Conservation (phyloP, 2,329 filamentous ascomycete species). For the Metarhizium sp. region DNA sequence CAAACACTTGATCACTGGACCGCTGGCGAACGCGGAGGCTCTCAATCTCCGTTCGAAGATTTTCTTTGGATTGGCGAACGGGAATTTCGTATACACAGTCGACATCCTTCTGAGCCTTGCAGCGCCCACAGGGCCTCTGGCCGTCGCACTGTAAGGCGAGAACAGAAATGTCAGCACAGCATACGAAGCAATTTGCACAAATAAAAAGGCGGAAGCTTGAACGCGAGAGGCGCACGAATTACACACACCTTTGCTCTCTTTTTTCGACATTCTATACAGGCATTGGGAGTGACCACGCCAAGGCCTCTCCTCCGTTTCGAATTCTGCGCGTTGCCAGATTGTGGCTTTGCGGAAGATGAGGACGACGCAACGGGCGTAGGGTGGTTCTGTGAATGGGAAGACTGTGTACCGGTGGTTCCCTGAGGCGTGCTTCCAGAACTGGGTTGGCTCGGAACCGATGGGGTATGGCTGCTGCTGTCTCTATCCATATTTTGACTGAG, state of each 20-base stretch:
- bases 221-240: not conserved
- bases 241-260: slow-evolving; percentile 49
- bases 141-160: slow-evolving; percentile 44
- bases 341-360: slow-evolving; percentile 12
- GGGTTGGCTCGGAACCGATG: slow-evolving; percentile 18
- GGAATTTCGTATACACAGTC: slow-evolving; percentile 54
- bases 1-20: slow-evolving; percentile 45
- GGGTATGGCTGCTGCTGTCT: slow-evolving; percentile 19
- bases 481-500: slow-evolving; percentile 19
- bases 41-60: slow-evolving; percentile 51
- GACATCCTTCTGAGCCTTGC: slow-evolving; percentile 41
- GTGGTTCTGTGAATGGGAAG: slow-evolving; percentile 5
- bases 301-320: slow-evolving; percentile 45
- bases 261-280: slow-evolving; percentile 52
- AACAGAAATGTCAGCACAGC: not conserved
- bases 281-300: slow-evolving; percentile 49
- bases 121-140: slow-evolving; percentile 44
- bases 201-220: not conserved
- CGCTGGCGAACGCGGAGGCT: slow-evolving; percentile 43
- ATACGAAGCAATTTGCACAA: not conserved
- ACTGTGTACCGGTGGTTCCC: slow-evolving; percentile 15
- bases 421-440: slow-evolving; percentile 26
- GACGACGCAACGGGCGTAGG: slow-evolving; percentile 7
- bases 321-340: slow-evolving; percentile 17
- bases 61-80: slow-evolving; percentile 54